A percentile compares a stretch with the other conserved stretches of the same genome.
Evolutionary conservation across 768 basidiomycete species (phyloP).

Genomic region (Sarcodon sp.): DNA sequence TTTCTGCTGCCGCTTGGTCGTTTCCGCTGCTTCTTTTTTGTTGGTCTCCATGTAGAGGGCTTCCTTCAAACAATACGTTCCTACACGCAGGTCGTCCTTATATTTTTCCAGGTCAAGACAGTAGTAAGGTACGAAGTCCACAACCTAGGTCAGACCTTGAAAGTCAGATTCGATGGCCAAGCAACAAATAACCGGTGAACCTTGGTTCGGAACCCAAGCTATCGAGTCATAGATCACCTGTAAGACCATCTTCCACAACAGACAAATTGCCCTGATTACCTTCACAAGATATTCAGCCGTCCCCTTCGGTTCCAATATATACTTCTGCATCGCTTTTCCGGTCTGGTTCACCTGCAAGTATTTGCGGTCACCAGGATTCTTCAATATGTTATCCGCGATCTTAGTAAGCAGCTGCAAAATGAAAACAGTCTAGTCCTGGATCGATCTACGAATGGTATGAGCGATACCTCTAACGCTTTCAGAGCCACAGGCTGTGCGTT

Average conservation of each 20-base stretch:
- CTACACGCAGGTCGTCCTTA: constrained; percentile 45
- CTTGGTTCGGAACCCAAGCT: constrained; percentile 69
- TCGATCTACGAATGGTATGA: not conserved
- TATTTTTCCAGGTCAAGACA: constrained; percentile 34
- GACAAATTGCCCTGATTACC: constrained; percentile 14
- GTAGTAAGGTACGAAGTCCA: constrained; percentile 64
- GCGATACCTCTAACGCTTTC: constrained; percentile 49
- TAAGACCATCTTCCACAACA: not conserved
- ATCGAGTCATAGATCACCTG: not conserved
- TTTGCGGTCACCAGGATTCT: constrained; percentile 61
- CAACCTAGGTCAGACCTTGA: constrained; percentile 28
- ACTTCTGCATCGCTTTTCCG: constrained; percentile 50
- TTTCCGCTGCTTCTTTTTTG: constrained; percentile 32
- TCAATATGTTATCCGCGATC: constrained; percentile 62
- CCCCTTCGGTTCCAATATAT: constrained; percentile 58
- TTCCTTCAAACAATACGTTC: constrained; percentile 54
- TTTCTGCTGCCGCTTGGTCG: constrained; percentile 32
- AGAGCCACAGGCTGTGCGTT: constrained; percentile 50
- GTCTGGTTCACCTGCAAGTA: constrained; percentile 67
- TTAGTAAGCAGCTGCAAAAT: constrained; percentile 41
- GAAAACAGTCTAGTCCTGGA: not conserved
- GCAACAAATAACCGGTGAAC: constrained; percentile 19
- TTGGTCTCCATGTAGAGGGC: constrained; percentile 39
- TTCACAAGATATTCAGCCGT: constrained; percentile 70
- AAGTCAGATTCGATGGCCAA: not conserved